Evolutionary conservation across 768 basidiomycete genomes (phyloP), one percentile per base, ranked within the genome.

Genomic region (Tricholoma hemisulphureum): DNA sequence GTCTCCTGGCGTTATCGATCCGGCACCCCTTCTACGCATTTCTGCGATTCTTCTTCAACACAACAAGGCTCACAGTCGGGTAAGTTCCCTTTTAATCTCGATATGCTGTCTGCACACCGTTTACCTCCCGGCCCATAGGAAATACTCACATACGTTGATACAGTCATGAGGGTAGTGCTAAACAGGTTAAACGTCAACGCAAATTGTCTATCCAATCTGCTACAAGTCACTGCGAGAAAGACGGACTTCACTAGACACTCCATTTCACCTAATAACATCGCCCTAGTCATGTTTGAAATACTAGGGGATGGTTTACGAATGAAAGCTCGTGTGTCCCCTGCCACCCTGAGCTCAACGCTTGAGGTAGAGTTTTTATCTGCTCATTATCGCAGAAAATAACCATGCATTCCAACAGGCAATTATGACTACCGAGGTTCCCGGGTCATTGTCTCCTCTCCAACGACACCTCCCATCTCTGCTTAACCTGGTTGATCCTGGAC

Each of bases 1-100:
- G 65, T 67, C 77, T 35, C 69, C 78, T 18, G 76, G 75, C 11
- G 65, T 61, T 3, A 75, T 85, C 55, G 81, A 90, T 64, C 77
- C 84, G 4, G 83, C 83, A 8, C 77, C 87, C 4, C 64, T 90
- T 9, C 63, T 91, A 16, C 50, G 68, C 3, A 80, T 87, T 51
- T 73, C 78, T 0, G 73, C 81, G 3, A 73, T 75, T 13, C 73
- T 91, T 28, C 72, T 88, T 13, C 78, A 84, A 56, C 77, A 84
- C 64, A 87, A 89, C 71, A 84, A 83, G 67, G 69, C 77, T 20
- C 75, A 82, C 45, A 79, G 77, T 64, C 76, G 82, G 58, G 89
- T 88, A 58, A 56, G 75, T 68, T 2, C 29, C 23, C 20, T 54
- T 34, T 45, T 26, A 14, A 24, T 26, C 53, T 41, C 34, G 23